Evolutionary conservation across 2,329 filamentous ascomycete genomes (phyloP).

Genomic region (Cadophora sp.): DNA sequence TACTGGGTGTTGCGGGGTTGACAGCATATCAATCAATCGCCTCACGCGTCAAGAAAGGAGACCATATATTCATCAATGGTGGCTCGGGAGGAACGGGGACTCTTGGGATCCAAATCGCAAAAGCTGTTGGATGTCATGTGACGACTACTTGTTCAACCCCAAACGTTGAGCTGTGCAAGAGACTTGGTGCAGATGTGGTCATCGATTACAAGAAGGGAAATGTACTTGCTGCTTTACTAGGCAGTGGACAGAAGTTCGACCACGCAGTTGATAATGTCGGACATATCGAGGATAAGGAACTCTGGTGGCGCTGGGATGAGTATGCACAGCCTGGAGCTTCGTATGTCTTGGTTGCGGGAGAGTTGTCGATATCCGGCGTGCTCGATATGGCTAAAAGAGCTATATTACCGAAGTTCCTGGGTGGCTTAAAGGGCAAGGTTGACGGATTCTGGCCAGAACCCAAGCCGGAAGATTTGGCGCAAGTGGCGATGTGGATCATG

Average conservation of each 20-base stretch:
- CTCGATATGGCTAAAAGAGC: conserved; percentile 23
- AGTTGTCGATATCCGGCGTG: conserved; percentile 58
- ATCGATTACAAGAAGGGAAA: conserved; percentile 35
- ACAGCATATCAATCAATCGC: conserved; percentile 47
- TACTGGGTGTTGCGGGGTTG: conserved; percentile 32
- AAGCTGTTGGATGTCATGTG: conserved; percentile 64
- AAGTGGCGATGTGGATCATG: conserved; percentile 61
- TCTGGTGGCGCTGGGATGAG: conserved; percentile 34
- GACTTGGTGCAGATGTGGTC: conserved; percentile 58
- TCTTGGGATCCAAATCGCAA: conserved; percentile 69
- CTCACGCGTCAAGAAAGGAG: conserved; percentile 54
- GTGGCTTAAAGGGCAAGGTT: conserved; percentile 48
- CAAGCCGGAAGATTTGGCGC: conserved; percentile 55
- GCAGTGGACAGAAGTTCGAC: conserved; percentile 34
- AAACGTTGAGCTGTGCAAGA: conserved; percentile 63
- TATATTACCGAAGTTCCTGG: conserved; percentile 30
- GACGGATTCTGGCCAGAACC: conserved; percentile 54
- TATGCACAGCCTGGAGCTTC: conserved; percentile 29
- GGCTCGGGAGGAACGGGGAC: conserved; percentile 67
- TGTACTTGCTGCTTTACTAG: conserved; percentile 29
- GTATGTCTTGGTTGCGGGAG: conserved; percentile 54
- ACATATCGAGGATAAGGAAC: conserved; percentile 8
- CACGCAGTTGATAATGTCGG: conserved; percentile 39
- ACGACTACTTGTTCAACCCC: conserved; percentile 62
- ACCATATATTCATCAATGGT: conserved; percentile 69